Evolutionary conservation across 2,329 filamentous ascomycete genomes (phyloP).

Genomic region (Aspergillus pseudonomiae): DNA sequence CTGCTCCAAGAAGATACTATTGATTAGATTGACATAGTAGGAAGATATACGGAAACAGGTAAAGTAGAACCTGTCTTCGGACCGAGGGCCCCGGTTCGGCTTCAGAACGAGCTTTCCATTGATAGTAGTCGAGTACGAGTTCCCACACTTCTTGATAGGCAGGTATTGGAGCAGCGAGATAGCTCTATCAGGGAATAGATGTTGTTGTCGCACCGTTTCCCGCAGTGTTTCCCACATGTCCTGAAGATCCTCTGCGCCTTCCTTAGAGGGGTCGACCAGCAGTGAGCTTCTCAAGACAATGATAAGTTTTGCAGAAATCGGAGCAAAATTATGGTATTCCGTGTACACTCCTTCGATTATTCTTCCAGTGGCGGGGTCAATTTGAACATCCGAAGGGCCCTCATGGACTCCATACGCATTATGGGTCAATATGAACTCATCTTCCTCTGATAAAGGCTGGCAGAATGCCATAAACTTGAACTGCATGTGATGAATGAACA

Average conservation of each 20-base stretch:
- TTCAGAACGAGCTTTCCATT: neutral
- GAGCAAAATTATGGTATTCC: neutral
- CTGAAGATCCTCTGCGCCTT: neutral
- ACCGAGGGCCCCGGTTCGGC: neutral
- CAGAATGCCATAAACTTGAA: conserved; percentile 34
- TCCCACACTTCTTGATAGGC: neutral
- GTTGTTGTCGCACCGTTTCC: neutral
- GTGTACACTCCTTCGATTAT: neutral
- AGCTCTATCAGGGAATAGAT: neutral
- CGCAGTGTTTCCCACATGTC: neutral
- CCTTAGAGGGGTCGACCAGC: neutral
- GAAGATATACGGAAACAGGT: neutral
- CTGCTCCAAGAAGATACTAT: neutral
- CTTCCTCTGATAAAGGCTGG: conserved; percentile 24
- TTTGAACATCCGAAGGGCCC: conserved; percentile 21
- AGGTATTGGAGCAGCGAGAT: neutral
- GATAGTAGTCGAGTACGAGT: neutral
- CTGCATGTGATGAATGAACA: conserved; percentile 32
- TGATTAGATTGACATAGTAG: conserved; percentile 4
- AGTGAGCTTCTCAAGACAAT: neutral
- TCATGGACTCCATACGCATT: conserved; percentile 37
- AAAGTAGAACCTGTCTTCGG: neutral
- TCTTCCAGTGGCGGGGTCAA: neutral
- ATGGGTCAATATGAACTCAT: conserved; percentile 40
- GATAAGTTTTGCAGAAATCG: neutral